phyloP scores from a whole-genome alignment of 441 rosid genomes.

The Eruca vesicaria region DNA sequence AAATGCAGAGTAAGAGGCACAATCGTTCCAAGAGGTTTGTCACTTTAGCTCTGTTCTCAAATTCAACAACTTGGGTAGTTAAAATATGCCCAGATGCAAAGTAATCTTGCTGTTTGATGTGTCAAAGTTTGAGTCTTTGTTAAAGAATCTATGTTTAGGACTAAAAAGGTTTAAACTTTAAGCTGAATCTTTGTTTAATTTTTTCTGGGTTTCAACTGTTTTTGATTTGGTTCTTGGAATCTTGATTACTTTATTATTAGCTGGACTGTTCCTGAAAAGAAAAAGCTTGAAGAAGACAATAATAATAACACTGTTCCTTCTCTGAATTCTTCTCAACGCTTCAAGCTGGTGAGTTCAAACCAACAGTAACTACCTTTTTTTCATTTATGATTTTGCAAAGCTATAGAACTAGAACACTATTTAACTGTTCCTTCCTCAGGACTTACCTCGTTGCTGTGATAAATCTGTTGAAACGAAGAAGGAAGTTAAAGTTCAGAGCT shows the following conservation, averaged over 20 bases:
- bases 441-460: slow-evolving; percentile 42
- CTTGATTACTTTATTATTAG: slow-evolving; percentile 25
- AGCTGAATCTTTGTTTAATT: not conserved
- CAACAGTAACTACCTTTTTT: not conserved
- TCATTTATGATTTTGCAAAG: not conserved
- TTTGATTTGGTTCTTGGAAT: slow-evolving; percentile 28
- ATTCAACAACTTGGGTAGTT: slow-evolving; percentile 9
- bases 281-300: slow-evolving; percentile 47
- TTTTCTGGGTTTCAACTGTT: slow-evolving; percentile 24
- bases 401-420: too few relatives aligned
- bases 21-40: slow-evolving; percentile 83
- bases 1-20: slow-evolving; percentile 54
- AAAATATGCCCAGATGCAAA: slow-evolving; percentile 2
- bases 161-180: slow-evolving; percentile 12
- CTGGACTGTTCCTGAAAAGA: slow-evolving; percentile 74
- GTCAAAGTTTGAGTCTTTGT: slow-evolving; percentile 22
- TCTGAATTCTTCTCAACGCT: slow-evolving; percentile 43
- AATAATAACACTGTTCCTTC: slow-evolving; percentile 37
- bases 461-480: slow-evolving; percentile 43
- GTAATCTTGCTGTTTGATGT: slow-evolving; percentile 6
- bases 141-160: not conserved
- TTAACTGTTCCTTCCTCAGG: slow-evolving; percentile 35
- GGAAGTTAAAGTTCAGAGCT: slow-evolving; percentile 47
- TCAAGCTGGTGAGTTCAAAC: slow-evolving; percentile 55
- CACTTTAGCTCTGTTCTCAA: slow-evolving; percentile 24